Conservation (phyloP, 345 rosid genomes). For the Acer saccharum region DNA sequence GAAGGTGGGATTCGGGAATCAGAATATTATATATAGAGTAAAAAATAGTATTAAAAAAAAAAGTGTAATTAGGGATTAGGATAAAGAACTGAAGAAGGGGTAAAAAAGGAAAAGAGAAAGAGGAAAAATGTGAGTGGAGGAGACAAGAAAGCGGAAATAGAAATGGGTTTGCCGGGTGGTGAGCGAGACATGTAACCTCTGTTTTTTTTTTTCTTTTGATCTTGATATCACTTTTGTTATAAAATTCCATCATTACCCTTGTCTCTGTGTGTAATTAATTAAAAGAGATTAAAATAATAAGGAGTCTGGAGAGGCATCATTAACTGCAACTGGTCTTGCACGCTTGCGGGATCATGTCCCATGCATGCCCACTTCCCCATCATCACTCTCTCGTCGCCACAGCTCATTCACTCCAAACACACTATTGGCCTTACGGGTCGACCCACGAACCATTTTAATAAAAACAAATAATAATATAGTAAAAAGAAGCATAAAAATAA, state of each 20-base stretch:
- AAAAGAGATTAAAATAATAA: background rate
- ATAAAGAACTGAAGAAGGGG: background rate
- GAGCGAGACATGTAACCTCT: slow-evolving; percentile 24
- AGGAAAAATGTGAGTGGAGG: slow-evolving; percentile 24
- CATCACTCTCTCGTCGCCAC: too few species aligned
- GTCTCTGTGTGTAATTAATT: background rate
- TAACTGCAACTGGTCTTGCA: slow-evolving; percentile 16
- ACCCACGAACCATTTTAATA: too few species aligned
- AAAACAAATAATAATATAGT: too few species aligned
- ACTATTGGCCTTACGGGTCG: too few species aligned
- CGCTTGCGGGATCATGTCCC: slow-evolving; percentile 11
- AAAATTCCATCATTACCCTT: slow-evolving; percentile 23
- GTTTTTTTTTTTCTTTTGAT: background rate
- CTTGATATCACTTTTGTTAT: background rate
- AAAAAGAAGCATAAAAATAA: too few species aligned
- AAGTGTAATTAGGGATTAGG: background rate
- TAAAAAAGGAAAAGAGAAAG: slow-evolving; percentile 31
- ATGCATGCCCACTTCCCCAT: too few species aligned
- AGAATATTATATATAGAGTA: background rate
- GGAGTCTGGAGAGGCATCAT: slow-evolving; percentile 14
- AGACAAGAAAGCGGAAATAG: slow-evolving; percentile 49
- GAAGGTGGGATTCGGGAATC: too few species aligned
- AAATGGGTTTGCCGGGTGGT: slow-evolving; percentile 55
- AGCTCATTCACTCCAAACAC: too few species aligned
- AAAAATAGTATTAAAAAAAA: background rate